phyloP scores from a whole-genome alignment of 495 filamentous ascomycete genomes.

The Platismatia glauca region DNA sequence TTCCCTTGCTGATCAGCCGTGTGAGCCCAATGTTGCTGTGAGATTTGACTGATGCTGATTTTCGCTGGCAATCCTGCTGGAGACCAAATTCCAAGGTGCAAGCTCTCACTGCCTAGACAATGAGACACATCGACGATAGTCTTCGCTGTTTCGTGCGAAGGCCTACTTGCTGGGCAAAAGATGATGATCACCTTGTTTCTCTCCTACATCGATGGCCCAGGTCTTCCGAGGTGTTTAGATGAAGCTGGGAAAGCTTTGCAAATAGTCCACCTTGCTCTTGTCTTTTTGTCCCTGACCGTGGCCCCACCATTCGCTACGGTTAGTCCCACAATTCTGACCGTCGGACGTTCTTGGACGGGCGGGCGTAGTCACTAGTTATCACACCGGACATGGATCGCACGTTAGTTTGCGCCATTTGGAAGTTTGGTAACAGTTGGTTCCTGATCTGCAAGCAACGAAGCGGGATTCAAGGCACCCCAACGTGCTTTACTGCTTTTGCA shows the following conservation, averaged over 20 bases:
- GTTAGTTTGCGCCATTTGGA: too few relatives aligned
- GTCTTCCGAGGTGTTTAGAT: neutral
- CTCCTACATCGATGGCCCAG: neutral
- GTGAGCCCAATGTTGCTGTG: neutral
- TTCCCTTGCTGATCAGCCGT: neutral
- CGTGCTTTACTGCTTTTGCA: too few relatives aligned
- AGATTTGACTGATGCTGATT: neutral
- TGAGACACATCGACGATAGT: neutral
- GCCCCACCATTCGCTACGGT: too few relatives aligned
- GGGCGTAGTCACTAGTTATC: neutral
- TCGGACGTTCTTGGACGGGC: too few relatives aligned
- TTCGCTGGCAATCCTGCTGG: neutral
- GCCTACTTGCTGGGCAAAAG: neutral
- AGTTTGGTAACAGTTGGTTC: too few relatives aligned
- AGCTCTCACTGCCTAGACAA: too few relatives aligned
- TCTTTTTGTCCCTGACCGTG: too few relatives aligned
- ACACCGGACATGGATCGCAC: neutral
- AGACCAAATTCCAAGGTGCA: neutral
- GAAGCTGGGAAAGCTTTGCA: neutral
- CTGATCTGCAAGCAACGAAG: neutral
- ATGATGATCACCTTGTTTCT: neutral
- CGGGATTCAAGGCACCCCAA: neutral
- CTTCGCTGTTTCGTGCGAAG: neutral
- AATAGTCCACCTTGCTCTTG: neutral
- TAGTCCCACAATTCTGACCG: too few relatives aligned